These are phyloP conservation scores for Microcera coccophila DNA, from an alignment of 2,329 filamentous ascomycete genomes.

Conservation along the genomic window DNA sequence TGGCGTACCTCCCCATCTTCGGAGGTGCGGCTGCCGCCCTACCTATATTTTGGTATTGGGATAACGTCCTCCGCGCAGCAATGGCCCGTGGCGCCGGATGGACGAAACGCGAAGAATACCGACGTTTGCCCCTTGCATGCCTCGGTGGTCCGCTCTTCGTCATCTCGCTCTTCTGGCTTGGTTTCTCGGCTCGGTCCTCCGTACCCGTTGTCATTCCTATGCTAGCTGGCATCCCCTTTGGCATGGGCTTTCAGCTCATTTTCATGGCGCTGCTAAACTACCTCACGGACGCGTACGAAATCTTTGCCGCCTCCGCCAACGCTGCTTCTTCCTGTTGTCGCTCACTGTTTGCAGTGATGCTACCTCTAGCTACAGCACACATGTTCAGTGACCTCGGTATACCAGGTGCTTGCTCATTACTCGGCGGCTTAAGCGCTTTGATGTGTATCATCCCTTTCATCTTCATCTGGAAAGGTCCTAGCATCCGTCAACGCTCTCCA, in stretches of 20 bases:
- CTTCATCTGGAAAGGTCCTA: slow-evolving; percentile 52
- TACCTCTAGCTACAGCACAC: slow-evolving; percentile 52
- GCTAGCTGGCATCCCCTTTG: slow-evolving; percentile 58
- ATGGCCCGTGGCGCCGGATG: slow-evolving; percentile 49
- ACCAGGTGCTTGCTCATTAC: slow-evolving; percentile 48
- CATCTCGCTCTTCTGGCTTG: slow-evolving; percentile 57
- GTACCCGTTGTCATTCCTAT: slow-evolving; percentile 55
- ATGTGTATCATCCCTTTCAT: slow-evolving; percentile 51
- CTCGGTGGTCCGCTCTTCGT: slow-evolving; percentile 63
- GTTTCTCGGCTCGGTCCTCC: slow-evolving; percentile 49
- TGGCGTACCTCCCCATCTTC: slow-evolving; percentile 67
- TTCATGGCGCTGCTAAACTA: slow-evolving; percentile 64
- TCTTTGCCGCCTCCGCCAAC: slow-evolving; percentile 68
- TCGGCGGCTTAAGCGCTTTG: slow-evolving; percentile 47
- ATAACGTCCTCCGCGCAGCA: slow-evolving; percentile 53
- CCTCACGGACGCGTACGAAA: slow-evolving; percentile 63
- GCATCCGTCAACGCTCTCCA: slow-evolving; percentile 52
- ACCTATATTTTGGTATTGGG: slow-evolving; percentile 62
- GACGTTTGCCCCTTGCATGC: slow-evolving; percentile 67
- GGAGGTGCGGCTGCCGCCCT: slow-evolving; percentile 58
- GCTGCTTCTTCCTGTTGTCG: slow-evolving; percentile 84
- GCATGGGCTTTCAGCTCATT: slow-evolving; percentile 58
- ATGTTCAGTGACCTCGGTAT: slow-evolving; percentile 49
- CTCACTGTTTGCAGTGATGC: slow-evolving; percentile 82
- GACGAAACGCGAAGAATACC: slow-evolving; percentile 61